Base-by-base conservation (phyloP, 1,284 basidiomycete species). In the Puccinia hordei region DNA sequence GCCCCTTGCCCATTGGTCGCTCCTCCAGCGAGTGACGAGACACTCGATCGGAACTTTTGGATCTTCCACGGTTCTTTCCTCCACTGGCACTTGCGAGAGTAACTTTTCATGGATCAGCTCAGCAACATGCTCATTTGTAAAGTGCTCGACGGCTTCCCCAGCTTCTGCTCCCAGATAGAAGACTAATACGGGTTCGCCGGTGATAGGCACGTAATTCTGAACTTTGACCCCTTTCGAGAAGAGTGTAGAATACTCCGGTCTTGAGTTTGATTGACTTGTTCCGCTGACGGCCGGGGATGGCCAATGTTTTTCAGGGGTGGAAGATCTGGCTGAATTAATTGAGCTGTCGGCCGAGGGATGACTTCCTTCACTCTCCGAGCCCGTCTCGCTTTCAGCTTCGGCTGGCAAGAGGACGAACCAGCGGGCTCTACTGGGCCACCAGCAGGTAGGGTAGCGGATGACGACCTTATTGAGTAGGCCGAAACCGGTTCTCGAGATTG, bases 381-480 rank as follows among this genome's bases (percentile, higher is more conserved):
- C 71, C 2, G 74, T 74, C 24, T 82, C 78, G 1, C 75, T 81
- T 17, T 69, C 66, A 55, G 71, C 71, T 41, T 82, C 38, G 33
- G 82, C 76, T 53, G 82, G 83, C 12, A 82, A 75, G 71, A 83
- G 81, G 19, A 81, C 81, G 30, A 81, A 81, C 80, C 78, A 82
- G 41, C 80, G 66, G 33, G 69, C 53, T 55, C 63, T 4, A 19
- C 35, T 15, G 9, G 81, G 81, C 86, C 86, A 86, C 86, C 86
- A 87, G 15, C 83, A 83, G 38, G 81, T 76, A 0, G 83, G 77
- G 80, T 86, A 87, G 41, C 83, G 81, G 44, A 87, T 69, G 53
- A 86, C 83, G 30, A 85, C 83, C 82, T 86, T 86, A 83, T 86
- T 87, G 57, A 87, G 82, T 19, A 86, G 82, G 57, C 86, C 86